A percentile compares a stretch with the other conserved stretches of the same genome.
Conservation (phyloP, 208 protist species). For the Trichomonas tenax region DNA sequence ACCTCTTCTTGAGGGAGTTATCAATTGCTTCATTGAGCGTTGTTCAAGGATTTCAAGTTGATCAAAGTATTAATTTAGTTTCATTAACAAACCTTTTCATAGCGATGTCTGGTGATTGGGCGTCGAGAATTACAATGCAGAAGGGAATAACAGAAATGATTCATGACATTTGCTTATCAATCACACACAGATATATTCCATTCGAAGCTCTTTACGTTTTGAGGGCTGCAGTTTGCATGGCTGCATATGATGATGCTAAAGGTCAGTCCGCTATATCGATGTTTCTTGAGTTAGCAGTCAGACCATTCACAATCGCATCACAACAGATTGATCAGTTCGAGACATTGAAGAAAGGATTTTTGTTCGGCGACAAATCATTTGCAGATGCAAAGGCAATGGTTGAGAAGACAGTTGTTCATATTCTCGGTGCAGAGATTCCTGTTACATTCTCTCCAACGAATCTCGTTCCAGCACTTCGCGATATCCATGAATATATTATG, state of each 20-base stretch:
- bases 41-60: not conserved
- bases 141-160: not conserved
- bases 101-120: not conserved
- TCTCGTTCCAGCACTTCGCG: not conserved
- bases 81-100: not conserved
- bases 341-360: not conserved
- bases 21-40: too few relatives aligned
- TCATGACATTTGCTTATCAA: not conserved
- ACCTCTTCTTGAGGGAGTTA: not conserved
- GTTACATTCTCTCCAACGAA: not conserved
- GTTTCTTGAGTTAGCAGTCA: not conserved
- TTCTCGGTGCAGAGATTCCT: not conserved
- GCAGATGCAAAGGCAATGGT: not conserved
- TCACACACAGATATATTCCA: not conserved
- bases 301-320: not conserved
- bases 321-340: not conserved
- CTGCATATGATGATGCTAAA: not conserved
- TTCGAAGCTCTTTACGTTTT: not conserved
- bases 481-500: conserved; percentile 14
- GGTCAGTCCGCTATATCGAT: not conserved
- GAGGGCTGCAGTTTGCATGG: not conserved
- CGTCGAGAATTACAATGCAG: not conserved
- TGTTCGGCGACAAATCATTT: not conserved
- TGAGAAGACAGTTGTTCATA: not conserved
- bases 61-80: not conserved